These are phyloP conservation scores for Vitis riparia DNA, from an alignment of 164 flowering plant species.

Conservation along the genomic window DNA sequence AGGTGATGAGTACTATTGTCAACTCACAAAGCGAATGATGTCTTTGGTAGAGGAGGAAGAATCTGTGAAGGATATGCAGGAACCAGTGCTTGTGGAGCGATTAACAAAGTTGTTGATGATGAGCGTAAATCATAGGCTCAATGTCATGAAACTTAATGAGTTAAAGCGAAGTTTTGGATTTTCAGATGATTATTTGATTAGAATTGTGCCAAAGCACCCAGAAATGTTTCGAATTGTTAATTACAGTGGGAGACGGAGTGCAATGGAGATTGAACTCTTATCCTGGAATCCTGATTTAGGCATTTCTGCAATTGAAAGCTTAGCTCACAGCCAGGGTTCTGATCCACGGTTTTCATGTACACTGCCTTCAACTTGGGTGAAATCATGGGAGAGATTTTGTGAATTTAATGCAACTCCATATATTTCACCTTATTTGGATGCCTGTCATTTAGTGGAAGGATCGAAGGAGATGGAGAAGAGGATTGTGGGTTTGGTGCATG, in stretches of 20 bases:
- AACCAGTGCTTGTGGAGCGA: slow-evolving; percentile 52
- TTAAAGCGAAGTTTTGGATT: slow-evolving; percentile 78
- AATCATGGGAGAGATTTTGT: slow-evolving; percentile 69
- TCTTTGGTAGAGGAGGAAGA: slow-evolving; percentile 83
- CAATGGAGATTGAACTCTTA: slow-evolving; percentile 84
- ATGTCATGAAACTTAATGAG: slow-evolving; percentile 72
- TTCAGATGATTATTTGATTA: slow-evolving; percentile 83
- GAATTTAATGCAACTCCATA: slow-evolving; percentile 77
- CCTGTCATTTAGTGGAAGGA: slow-evolving; percentile 49
- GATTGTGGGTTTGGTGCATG: slow-evolving; percentile 78
- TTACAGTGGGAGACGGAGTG: slow-evolving; percentile 54
- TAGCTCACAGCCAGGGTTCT: slow-evolving; percentile 35
- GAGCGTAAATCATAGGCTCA: slow-evolving; percentile 61
- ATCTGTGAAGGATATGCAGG: slow-evolving; percentile 51
- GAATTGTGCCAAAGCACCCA: slow-evolving; percentile 72
- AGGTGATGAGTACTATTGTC: slow-evolving; percentile 49
- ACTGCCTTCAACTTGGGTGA: slow-evolving; percentile 76
- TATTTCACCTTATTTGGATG: slow-evolving; percentile 70
- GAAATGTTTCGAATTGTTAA: slow-evolving; percentile 71
- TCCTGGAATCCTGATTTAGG: slow-evolving; percentile 68
- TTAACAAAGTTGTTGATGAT: slow-evolving; percentile 77
- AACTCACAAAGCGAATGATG: slow-evolving; percentile 79
- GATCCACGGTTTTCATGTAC: slow-evolving; percentile 67
- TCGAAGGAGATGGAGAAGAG: slow-evolving; percentile 84
- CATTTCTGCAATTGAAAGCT: slow-evolving; percentile 59